Evolutionary conservation across 257 asterid genomes (phyloP).

Genomic region (Vinca minor): DNA sequence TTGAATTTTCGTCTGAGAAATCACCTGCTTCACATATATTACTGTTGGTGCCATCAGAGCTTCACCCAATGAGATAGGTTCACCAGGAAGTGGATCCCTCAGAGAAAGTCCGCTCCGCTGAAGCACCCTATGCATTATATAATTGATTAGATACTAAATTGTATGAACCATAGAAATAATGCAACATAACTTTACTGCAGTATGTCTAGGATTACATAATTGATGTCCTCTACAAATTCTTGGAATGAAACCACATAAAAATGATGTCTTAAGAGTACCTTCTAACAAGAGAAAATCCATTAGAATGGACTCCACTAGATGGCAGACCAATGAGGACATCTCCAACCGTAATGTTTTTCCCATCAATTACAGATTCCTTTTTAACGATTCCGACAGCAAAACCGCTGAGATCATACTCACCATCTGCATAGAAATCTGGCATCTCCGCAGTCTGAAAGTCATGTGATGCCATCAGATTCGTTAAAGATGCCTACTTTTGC

Average conservation of each 20-base stretch:
- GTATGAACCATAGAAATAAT: too few relatives aligned
- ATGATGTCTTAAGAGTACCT: too few relatives aligned
- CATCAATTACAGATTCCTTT: conserved; percentile 71
- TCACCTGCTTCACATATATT: conserved; percentile 87
- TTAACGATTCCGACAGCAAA: conserved; percentile 83
- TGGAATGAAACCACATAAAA: too few relatives aligned
- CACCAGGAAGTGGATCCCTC: conserved; percentile 65
- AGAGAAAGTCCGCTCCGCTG: conserved; percentile 61
- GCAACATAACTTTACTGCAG: neutral
- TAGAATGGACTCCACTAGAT: conserved; percentile 95
- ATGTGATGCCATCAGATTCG: neutral
- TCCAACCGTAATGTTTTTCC: conserved; percentile 61
- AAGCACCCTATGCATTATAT: conserved; percentile 79
- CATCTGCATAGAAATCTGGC: conserved; percentile 89
- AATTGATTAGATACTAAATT: too few relatives aligned
- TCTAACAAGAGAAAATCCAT: conserved; percentile 86
- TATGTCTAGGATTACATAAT: too few relatives aligned
- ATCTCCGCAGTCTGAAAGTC: conserved; percentile 89
- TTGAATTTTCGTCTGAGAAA: neutral
- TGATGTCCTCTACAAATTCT: too few relatives aligned
- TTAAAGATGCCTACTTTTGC: neutral
- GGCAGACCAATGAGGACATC: conserved; percentile 86
- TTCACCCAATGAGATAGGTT: conserved; percentile 53
- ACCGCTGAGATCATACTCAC: conserved; percentile 94
- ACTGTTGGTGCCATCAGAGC: conserved; percentile 92